These are phyloP conservation scores for Rhododendron henanense DNA, from an alignment of 148 eudicot genomes.

Conservation along the genomic window DNA sequence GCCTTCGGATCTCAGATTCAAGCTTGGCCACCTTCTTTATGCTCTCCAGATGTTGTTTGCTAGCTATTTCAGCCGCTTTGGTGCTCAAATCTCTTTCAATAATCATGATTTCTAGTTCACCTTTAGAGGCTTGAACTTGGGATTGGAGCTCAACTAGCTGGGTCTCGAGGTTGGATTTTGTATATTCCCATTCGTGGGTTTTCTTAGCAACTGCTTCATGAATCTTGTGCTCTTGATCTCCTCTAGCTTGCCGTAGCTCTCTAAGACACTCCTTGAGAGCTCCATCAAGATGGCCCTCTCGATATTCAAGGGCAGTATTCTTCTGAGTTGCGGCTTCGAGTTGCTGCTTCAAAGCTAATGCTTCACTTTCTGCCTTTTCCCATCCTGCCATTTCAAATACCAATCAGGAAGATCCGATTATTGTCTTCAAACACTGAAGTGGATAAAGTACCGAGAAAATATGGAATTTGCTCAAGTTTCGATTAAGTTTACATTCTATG, in stretches of 20 bases:
- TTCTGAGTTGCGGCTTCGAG: slow-evolving; percentile 55
- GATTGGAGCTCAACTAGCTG: slow-evolving; percentile 45
- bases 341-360: slow-evolving; percentile 49
- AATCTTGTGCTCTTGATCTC: slow-evolving; percentile 64
- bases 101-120: slow-evolving; percentile 61
- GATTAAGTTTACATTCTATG: not conserved
- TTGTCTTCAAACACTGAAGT: not conserved
- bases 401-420: not conserved
- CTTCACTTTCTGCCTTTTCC: slow-evolving; percentile 92
- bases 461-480: not conserved
- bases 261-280: slow-evolving; percentile 93
- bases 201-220: slow-evolving; percentile 46
- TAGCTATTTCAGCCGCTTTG: slow-evolving; percentile 77
- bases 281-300: slow-evolving; percentile 70
- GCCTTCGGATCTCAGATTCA: slow-evolving; percentile 78
- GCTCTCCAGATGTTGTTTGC: slow-evolving; percentile 79
- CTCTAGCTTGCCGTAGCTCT: slow-evolving; percentile 70
- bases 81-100: slow-evolving; percentile 74
- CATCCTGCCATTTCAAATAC: slow-evolving; percentile 44
- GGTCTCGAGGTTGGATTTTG: slow-evolving; percentile 43
- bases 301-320: slow-evolving; percentile 59
- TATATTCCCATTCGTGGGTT: slow-evolving; percentile 40
- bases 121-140: slow-evolving; percentile 26
- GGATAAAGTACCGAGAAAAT: not conserved
- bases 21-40: slow-evolving; percentile 76